Evolutionary conservation across 352 stramenopile species (phyloP), one percentile per base, ranked within the genome.

Genomic region (Pythium vanterpoolii): DNA sequence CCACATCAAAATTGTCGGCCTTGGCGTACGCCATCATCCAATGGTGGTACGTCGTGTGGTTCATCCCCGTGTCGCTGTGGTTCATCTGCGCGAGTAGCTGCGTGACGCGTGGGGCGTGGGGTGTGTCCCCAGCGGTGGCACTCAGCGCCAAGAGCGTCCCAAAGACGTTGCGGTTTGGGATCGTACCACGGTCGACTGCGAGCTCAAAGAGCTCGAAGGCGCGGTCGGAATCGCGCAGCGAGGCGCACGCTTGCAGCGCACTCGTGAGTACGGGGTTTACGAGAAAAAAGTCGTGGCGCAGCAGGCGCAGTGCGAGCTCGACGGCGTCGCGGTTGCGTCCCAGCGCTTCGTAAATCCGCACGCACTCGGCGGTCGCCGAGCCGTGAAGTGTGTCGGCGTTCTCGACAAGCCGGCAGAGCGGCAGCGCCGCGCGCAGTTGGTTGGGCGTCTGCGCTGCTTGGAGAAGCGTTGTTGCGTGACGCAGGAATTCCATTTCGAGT

Each of bases 11-110:
- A 36, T 86, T 64, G 9, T 79, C 79, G 6, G 62, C 67, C 38
- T 77, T 85, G 30, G 73, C 73, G 72, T 89, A 91, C 39, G 81
- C 70, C 38, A 62, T 83, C 71, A 94, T 87, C 40, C 83, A 71
- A 53, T 81, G 77, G 56, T 90, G 80, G 59, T 88, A 88, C 52
- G 77, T 84, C 40, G 83, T 79, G 61, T 87, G 61, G 60, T 83
- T 90, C 79, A 92, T 85, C 33, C 43, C 42, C 1, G 86, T 55
- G 8, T 75, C 76, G 10, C 65, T 63, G 4, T 80, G 53, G 27
- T 83, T 51, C 79, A 92, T 90, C 52, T 84, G 69, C 19, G 60
- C 47, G 14, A 89, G 70, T 46, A 89, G 66, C 24, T 60, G 34
- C 33, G 77, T 63, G 27, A 91, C 76, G 8, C 69, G 68, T n/a